These are phyloP conservation scores for Mycosphaerella sp. DNA, from an alignment of 2,329 filamentous ascomycete genomes.

Conservation along the genomic window DNA sequence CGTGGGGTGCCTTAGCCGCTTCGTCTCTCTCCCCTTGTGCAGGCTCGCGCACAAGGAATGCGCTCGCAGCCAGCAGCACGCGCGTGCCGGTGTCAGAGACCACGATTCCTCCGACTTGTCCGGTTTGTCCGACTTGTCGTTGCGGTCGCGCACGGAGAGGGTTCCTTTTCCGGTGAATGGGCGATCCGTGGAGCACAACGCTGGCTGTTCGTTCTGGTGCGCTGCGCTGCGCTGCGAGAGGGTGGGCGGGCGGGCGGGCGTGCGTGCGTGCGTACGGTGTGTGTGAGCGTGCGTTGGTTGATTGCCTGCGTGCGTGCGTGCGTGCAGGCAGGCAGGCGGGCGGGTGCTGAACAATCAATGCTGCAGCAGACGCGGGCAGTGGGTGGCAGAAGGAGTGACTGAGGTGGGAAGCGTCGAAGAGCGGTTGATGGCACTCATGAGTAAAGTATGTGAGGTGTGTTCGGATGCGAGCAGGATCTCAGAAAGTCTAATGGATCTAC, in stretches of 20 bases:
- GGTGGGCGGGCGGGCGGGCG: too few species aligned
- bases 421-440: constrained; percentile 1
- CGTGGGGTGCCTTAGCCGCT: constrained; percentile 10
- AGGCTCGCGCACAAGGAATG: constrained; percentile 3
- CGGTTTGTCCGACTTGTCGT: neutral
- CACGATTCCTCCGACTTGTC: neutral
- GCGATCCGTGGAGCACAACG: neutral
- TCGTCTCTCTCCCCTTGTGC: neutral
- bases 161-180: neutral
- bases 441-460: neutral
- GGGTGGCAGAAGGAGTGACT: constrained; percentile 11
- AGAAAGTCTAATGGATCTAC: neutral
- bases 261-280: too few species aligned
- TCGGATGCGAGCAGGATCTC: neutral
- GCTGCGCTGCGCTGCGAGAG: neutral
- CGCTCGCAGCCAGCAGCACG: constrained; percentile 2
- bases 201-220: neutral
- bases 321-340: too few species aligned
- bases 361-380: neutral
- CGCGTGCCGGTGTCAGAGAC: constrained; percentile 4
- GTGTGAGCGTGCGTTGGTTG: neutral
- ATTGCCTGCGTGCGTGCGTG: neutral
- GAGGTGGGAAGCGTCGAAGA: constrained; percentile 2
- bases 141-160: neutral
- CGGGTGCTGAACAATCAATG: neutral